Percentiles rank a stretch among this genome's conserved stretches.
These are phyloP conservation scores for Chytriomyces sp. DNA, from an alignment of 192 early-diverging fungal genomes.

Conservation along the genomic window DNA sequence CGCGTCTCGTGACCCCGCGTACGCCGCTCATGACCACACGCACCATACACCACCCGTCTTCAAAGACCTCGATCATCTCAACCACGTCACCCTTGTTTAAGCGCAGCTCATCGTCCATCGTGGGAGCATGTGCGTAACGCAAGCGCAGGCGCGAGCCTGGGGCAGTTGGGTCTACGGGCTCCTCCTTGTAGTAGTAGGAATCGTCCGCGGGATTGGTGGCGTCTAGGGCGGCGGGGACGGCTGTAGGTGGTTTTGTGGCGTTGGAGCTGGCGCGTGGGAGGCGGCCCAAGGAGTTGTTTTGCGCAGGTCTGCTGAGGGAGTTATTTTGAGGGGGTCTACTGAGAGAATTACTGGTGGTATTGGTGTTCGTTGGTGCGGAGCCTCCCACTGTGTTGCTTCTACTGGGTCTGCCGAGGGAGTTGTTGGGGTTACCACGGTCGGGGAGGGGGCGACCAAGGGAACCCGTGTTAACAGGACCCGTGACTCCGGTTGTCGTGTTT, in stretches of 20 bases:
- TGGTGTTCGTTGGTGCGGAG: too few species aligned
- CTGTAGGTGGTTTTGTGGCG: background rate
- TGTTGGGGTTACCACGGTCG: background rate
- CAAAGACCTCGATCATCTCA: constrained; percentile 40
- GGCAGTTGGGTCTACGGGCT: constrained; percentile 24
- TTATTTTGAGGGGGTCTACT: background rate
- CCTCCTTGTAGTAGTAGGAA: background rate
- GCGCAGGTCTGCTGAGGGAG: constrained; percentile 13
- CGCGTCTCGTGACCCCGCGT: constrained; percentile 11
- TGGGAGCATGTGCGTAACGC: constrained; percentile 25
- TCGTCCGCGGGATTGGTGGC: background rate
- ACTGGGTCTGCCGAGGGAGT: constrained; percentile 6
- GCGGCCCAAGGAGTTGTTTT: background rate
- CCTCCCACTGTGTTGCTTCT: too few species aligned
- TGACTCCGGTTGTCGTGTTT: background rate
- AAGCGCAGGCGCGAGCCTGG: constrained; percentile 34
- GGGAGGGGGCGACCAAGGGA: background rate
- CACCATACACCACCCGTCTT: constrained; percentile 36
- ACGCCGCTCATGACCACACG: constrained; percentile 28
- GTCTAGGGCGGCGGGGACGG: background rate
- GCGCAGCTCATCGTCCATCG: constrained; percentile 35
- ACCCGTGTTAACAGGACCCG: background rate
- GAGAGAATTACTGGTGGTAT: constrained; percentile 22
- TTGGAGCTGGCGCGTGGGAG: background rate
- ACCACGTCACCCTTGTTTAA: constrained; percentile 36